phyloP scores from a whole-genome alignment of 2,329 filamentous ascomycete species.

The Aureobasidium sp. region DNA sequence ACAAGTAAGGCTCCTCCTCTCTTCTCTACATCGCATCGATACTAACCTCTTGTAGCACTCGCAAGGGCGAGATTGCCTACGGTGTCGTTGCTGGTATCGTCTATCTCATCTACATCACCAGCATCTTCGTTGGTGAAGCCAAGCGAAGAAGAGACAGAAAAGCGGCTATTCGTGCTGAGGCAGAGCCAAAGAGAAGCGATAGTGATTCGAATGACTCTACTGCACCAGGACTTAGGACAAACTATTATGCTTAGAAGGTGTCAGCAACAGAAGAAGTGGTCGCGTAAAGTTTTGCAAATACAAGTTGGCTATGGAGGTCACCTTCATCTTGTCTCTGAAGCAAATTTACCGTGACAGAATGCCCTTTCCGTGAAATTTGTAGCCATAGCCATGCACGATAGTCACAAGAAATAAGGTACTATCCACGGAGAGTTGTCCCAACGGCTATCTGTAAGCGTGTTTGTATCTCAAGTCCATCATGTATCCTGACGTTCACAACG shows the following conservation, averaged over 20 bases:
- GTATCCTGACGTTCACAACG: too few species aligned
- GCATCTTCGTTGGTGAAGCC: slow-evolving; percentile 25
- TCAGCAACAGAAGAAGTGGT: neutral
- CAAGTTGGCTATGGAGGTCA: too few species aligned
- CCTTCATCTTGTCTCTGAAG: too few species aligned
- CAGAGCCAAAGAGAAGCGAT: slow-evolving; percentile 6
- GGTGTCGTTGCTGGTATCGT: slow-evolving; percentile 44
- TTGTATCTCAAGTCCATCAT: too few species aligned
- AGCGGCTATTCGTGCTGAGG: slow-evolving; percentile 1
- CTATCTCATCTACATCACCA: slow-evolving; percentile 36
- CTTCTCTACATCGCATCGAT: neutral
- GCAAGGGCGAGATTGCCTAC: slow-evolving; percentile 37
- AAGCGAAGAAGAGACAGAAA: slow-evolving; percentile 17
- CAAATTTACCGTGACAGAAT: too few species aligned
- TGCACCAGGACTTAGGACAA: neutral
- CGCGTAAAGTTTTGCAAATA: too few species aligned
- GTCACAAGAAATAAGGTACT: too few species aligned
- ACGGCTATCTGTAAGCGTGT: too few species aligned
- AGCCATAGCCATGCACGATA: too few species aligned
- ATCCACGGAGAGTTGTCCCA: too few species aligned
- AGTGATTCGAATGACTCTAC: neutral
- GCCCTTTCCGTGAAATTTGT: too few species aligned
- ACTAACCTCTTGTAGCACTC: neutral
- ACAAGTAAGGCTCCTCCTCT: neutral
- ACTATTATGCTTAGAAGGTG: neutral